These are phyloP conservation scores for Cryptococcus sp. DNA, from an alignment of 1,284 basidiomycete species.

Conservation along the genomic window DNA sequence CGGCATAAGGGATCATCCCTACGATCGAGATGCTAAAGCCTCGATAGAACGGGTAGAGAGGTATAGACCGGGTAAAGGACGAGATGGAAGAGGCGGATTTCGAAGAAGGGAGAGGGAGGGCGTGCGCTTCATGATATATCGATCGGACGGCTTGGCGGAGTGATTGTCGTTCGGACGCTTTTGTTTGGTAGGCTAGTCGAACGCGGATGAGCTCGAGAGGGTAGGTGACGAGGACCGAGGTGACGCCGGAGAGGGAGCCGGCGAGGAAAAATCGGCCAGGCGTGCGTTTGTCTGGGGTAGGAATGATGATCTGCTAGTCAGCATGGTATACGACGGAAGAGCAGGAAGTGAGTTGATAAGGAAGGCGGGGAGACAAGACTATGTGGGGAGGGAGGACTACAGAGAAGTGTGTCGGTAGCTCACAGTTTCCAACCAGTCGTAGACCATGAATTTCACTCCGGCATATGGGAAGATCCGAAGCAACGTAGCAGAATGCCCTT, in stretches of 20 bases:
- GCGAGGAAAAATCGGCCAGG: conserved; percentile 77
- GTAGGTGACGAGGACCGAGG: conserved; percentile 87
- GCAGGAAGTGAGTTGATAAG: too few species aligned
- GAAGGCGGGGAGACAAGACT: too few species aligned
- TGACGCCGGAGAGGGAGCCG: conserved; percentile 84
- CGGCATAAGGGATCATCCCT: conserved; percentile 95
- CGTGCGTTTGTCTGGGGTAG: conserved; percentile 70
- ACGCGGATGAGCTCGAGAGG: conserved; percentile 94
- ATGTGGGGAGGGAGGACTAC: too few species aligned
- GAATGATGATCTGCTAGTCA: conserved; percentile 66
- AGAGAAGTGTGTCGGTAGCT: too few species aligned
- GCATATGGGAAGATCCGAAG: conserved; percentile 83
- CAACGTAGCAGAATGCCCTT: conserved; percentile 89
- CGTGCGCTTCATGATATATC: conserved; percentile 63
- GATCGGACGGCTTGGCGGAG: conserved; percentile 58
- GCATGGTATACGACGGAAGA: too few species aligned
- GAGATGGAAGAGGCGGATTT: conserved; percentile 28
- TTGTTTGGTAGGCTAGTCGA: conserved; percentile 85
- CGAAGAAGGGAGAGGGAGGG: conserved; percentile 27
- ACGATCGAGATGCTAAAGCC: conserved; percentile 87
- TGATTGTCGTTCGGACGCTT: conserved; percentile 53
- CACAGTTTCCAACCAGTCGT: conserved; percentile 78
- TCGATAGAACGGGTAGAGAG: conserved; percentile 64
- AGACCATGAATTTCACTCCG: conserved; percentile 96
- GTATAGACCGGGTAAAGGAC: conserved; percentile 45